phyloP scores from a whole-genome alignment of 176 grass and related monocot genomes.

The Eleusine coracana region DNA sequence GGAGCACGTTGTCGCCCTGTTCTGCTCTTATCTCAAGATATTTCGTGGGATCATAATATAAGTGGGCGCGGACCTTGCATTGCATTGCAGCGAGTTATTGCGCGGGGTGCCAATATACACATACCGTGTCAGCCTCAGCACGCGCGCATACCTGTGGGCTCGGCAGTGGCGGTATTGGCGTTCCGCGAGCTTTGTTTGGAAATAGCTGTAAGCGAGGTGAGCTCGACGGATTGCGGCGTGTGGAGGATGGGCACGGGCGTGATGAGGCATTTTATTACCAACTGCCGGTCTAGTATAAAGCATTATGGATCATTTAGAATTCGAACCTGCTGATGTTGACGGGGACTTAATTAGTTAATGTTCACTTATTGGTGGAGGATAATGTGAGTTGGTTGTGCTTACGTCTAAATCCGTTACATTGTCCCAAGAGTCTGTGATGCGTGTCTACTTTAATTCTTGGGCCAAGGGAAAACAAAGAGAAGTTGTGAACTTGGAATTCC shows the following conservation, averaged over 20 bases:
- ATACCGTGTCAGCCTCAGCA: not conserved
- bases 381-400: not conserved
- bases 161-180: slow-evolving; percentile 17
- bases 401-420: not conserved
- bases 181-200: not conserved
- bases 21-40: not conserved
- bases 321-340: not conserved
- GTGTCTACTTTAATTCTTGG: not conserved
- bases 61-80: not conserved
- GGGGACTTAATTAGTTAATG: slow-evolving; percentile 3
- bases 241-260: not conserved
- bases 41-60: slow-evolving; percentile 4
- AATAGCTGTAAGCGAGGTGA: not conserved
- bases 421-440: no score
- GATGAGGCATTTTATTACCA: not conserved
- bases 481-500: not conserved
- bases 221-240: not conserved
- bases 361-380: not conserved
- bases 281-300: not conserved
- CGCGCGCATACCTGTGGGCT: slow-evolving; percentile 34
- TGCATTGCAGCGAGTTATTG: slow-evolving; percentile 26
- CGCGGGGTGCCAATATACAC: not conserved
- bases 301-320: not conserved
- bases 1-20: not conserved
- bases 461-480: not conserved